phyloP scores from a whole-genome alignment of 2,329 filamentous ascomycete species.

The Cladosporium sphaerospermum region DNA sequence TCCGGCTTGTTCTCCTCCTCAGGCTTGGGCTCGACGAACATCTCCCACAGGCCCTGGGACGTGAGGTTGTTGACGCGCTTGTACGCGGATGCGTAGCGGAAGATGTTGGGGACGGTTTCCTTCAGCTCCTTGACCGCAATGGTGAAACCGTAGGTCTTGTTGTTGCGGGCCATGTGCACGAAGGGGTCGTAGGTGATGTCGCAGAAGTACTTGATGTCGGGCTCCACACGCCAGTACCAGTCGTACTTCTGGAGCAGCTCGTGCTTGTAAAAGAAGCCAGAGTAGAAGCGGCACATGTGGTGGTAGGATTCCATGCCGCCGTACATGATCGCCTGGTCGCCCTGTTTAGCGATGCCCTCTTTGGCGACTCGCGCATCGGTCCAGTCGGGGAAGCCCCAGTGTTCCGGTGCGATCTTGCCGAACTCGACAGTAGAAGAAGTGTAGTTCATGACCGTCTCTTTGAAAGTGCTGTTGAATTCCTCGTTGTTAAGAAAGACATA shows the following conservation, averaged over 20 bases:
- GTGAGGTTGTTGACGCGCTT: slow-evolving; percentile 86
- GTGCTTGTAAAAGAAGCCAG: slow-evolving; percentile 98
- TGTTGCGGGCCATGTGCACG: slow-evolving; percentile 83
- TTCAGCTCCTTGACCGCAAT: slow-evolving; percentile 97
- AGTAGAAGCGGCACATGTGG: slow-evolving; percentile 99
- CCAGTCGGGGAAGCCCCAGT: slow-evolving; percentile 98
- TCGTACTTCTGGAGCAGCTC: slow-evolving; percentile 92
- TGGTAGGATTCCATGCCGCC: slow-evolving; percentile 98
- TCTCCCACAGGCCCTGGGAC: slow-evolving; percentile 93
- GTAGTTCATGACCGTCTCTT: slow-evolving; percentile 78
- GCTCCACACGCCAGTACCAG: slow-evolving; percentile 99
- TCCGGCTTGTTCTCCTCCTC: slow-evolving; percentile 48
- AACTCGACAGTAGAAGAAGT: slow-evolving; percentile 87
- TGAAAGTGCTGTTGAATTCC: slow-evolving; percentile 93
- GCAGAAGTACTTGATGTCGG: slow-evolving; percentile 99
- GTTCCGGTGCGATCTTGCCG: slow-evolving; percentile 80
- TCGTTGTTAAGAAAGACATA: slow-evolving; percentile 98
- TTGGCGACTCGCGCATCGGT: slow-evolving; percentile 87
- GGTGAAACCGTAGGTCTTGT: slow-evolving; percentile 98
- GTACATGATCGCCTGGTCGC: slow-evolving; percentile 97
- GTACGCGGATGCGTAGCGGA: slow-evolving; percentile 96
- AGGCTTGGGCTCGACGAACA: slow-evolving; percentile 80
- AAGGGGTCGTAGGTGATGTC: slow-evolving; percentile 99
- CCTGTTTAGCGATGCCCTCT: slow-evolving; percentile 94
- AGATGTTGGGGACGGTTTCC: slow-evolving; percentile 97